Percentiles rank a stretch among this genome's conserved stretches.
Evolutionary conservation across 148 eudicot species (phyloP).

Genomic region (Chenopodium suecicum): DNA sequence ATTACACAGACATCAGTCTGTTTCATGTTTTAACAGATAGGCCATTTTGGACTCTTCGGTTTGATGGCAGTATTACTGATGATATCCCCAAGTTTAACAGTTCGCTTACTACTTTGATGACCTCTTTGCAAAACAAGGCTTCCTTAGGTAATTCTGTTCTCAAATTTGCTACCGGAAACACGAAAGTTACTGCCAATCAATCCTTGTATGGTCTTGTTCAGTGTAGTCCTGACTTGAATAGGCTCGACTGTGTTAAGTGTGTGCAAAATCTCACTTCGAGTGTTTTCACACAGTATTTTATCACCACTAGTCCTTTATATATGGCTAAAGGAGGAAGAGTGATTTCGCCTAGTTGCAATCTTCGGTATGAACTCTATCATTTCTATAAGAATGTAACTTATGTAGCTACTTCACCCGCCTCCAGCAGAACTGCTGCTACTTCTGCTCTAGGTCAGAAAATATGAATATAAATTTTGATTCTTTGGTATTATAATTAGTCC

Average conservation of each 20-base stretch:
- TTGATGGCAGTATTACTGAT: not conserved
- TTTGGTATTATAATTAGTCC: too few species aligned
- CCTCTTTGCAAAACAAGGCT: not conserved
- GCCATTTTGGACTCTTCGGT: not conserved
- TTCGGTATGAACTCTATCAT: conserved; percentile 26
- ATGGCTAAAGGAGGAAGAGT: conserved; percentile 23
- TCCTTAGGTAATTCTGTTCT: conserved; percentile 18
- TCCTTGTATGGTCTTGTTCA: conserved; percentile 26
- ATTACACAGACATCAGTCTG: conserved; percentile 6
- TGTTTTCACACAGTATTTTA: not conserved
- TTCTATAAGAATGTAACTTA: conserved; percentile 28
- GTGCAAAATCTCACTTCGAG: not conserved
- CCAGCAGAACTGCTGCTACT: not conserved
- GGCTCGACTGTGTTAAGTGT: conserved; percentile 17
- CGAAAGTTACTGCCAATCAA: not conserved
- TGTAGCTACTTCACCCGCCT: not conserved
- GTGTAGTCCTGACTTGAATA: conserved; percentile 29
- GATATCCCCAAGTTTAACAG: conserved; percentile 3
- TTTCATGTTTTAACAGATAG: not conserved
- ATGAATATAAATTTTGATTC: too few species aligned
- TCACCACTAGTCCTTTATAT: not conserved
- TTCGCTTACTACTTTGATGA: conserved; percentile 6
- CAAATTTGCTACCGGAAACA: conserved; percentile 31
- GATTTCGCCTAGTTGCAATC: conserved; percentile 19
- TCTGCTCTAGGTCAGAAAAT: not conserved